Conservation (phyloP, 371 early-diverging fungal species). For the Mortierella sp. region DNA sequence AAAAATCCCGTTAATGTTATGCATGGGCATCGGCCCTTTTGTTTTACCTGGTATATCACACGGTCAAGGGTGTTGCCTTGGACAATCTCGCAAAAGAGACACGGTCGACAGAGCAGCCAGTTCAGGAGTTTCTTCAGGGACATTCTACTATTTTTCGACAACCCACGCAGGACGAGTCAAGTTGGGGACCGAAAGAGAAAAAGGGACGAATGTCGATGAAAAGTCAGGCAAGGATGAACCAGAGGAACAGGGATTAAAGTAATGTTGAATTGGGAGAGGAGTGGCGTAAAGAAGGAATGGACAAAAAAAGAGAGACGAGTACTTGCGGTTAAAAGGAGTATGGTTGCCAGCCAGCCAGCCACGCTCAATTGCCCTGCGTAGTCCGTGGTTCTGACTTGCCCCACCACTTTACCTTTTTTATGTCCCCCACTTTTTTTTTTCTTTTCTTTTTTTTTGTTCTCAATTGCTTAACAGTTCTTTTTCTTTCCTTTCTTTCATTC, state of each 20-base stretch:
- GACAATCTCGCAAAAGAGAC: conserved; percentile 11
- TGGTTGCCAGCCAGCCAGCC: no score
- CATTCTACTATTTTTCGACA: not conserved
- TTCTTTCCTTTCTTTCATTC: not conserved
- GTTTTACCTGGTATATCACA: conserved; percentile 14
- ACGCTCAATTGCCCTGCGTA: no score
- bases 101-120: conserved; percentile 6
- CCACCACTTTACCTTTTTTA: no score
- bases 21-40: not conserved
- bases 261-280: no score
- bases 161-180: no score
- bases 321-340: no score
- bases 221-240: no score
- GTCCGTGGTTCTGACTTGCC: not conserved
- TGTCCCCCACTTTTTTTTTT: conserved; percentile 21
- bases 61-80: not conserved
- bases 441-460: not conserved
- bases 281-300: no score
- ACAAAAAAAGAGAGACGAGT: no score
- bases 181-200: not conserved
- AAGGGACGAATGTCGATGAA: not conserved
- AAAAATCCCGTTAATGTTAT: not conserved
- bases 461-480: not conserved
- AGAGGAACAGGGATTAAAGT: no score
- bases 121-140: not conserved